phyloP scores from a whole-genome alignment of 192 early-diverging fungal species.

The Funneliformis geosporum region DNA sequence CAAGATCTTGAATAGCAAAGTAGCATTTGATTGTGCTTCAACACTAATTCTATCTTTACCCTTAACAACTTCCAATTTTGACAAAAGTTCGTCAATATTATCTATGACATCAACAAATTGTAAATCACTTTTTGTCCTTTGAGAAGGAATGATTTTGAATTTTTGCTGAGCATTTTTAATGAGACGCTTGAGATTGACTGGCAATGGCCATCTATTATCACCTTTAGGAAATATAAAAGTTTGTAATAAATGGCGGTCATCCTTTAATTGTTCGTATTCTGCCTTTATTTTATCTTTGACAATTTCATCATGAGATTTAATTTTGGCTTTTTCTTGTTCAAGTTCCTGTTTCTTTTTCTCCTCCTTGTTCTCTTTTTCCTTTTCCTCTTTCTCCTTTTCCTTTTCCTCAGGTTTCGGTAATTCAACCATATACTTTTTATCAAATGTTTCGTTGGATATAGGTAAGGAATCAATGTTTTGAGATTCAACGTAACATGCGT shows the following conservation, averaged over 20 bases:
- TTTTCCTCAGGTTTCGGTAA: conserved; percentile 61
- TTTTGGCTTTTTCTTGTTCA: not conserved
- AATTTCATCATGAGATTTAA: conserved; percentile 24
- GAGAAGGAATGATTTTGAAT: conserved; percentile 60
- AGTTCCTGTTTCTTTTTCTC: conserved; percentile 33
- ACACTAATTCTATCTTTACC: conserved; percentile 84
- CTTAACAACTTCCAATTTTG: conserved; percentile 69
- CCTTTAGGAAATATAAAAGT: conserved; percentile 78
- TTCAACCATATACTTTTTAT: conserved; percentile 81
- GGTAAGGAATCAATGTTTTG: conserved; percentile 76
- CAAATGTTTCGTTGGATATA: conserved; percentile 69
- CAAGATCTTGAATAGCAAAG: conserved; percentile 85
- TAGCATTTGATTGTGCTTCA: conserved; percentile 92
- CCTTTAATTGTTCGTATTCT: conserved; percentile 75
- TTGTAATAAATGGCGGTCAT: conserved; percentile 78
- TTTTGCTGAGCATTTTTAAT: conserved; percentile 90
- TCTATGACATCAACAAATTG: conserved; percentile 50
- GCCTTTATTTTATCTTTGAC: conserved; percentile 13
- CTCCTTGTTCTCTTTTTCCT: conserved; percentile 47
- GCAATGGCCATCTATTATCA: conserved; percentile 80
- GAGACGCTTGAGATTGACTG: conserved; percentile 85
- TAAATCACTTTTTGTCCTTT: conserved; percentile 32
- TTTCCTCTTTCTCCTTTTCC: conserved; percentile 75
- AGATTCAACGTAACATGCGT: conserved; percentile 83
- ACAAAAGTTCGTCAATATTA: conserved; percentile 42